Base-by-base conservation (phyloP, 2,329 filamentous ascomycete species). In the Lasiodiplodia gonubiensis region DNA sequence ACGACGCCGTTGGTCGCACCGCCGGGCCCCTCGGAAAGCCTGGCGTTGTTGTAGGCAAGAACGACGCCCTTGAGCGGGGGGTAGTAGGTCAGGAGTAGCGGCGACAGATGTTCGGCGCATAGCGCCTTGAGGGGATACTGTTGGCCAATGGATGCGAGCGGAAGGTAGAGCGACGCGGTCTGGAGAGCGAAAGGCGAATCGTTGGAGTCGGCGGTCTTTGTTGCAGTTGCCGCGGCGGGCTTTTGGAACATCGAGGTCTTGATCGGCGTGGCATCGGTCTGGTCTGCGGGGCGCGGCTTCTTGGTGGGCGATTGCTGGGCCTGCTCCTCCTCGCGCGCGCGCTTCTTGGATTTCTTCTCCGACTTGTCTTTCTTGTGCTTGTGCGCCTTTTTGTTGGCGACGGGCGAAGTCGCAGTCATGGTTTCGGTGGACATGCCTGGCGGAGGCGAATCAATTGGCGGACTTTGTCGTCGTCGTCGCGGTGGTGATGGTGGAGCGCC, bases 131-230 rank as follows among this genome's bases (percentile, higher is more conserved):
- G 81, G 0, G 92, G 90, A 68, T 88, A 86, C 69, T 86, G 83
- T 79, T 92, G 90, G 53, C 90, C 89, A 48, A 87, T 82, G 12
- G 92, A 91, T 70, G 88, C 91, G 70, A 95, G 84, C 1, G 91
- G 87, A 70, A 94, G 86, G 80, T 92, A 94, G 72, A 97, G 86
- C 1, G 94, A 94, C 51, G 92, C 87, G 25, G 90, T 93, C 74
- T 94, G 90, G 33, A 88, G 87, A 76, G 89, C 89, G 80, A 97
- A 94, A 18, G 94, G 71, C 30, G 68, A 67, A 16, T 49, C 35
- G 33, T 57, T 2, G n/a, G 25, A 37, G 21, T 51, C 35, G n/a
- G 27, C 30, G 18, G 37, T 18, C 12, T 16, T 51, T 18, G 42
- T n/a, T 23, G 42, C 35, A 11, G 59, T 30, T 25, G 39, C 12